These are phyloP conservation scores for Phytophthora megakarya DNA, from an alignment of 352 stramenopile genomes.

Conservation along the genomic window DNA sequence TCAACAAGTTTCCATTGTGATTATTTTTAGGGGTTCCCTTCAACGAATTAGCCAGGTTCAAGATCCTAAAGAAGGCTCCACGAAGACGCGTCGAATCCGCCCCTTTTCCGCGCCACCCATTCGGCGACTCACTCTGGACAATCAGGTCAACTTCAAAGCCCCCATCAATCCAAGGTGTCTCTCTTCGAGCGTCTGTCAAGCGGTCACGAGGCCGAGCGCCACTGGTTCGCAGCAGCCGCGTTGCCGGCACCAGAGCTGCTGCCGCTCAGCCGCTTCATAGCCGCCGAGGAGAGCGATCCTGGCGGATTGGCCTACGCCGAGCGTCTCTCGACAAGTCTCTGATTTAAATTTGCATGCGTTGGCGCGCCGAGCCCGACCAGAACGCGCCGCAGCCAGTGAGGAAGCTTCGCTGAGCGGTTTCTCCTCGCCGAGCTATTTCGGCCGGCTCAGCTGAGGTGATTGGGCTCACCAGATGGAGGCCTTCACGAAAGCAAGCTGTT, in stretches of 20 bases:
- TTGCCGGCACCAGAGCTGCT: background rate
- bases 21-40: constrained; percentile 9
- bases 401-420: constrained; percentile 27
- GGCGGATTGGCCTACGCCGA: constrained; percentile 10
- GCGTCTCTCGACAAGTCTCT: constrained; percentile 22
- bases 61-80: constrained; percentile 14
- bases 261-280: background rate
- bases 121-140: constrained; percentile 8
- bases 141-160: constrained; percentile 24
- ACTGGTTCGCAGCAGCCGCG: constrained; percentile 5
- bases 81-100: constrained; percentile 12
- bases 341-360: constrained; percentile 36
- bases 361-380: constrained; percentile 19
- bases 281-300: background rate
- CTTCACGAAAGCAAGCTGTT: constrained; percentile 8
- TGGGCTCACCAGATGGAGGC: constrained; percentile 12
- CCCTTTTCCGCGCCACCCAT: constrained; percentile 16
- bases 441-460: constrained; percentile 7
- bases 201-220: background rate
- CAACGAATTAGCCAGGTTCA: constrained; percentile 6
- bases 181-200: constrained; percentile 17
- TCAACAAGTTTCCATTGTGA: background rate
- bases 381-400: constrained; percentile 24
- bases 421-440: constrained; percentile 18
- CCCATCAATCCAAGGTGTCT: background rate